A percentile compares a stretch with the other conserved stretches of the same genome.
phyloP scores from a whole-genome alignment of 2,329 filamentous ascomycete species.

The Blastomyces parvus region DNA sequence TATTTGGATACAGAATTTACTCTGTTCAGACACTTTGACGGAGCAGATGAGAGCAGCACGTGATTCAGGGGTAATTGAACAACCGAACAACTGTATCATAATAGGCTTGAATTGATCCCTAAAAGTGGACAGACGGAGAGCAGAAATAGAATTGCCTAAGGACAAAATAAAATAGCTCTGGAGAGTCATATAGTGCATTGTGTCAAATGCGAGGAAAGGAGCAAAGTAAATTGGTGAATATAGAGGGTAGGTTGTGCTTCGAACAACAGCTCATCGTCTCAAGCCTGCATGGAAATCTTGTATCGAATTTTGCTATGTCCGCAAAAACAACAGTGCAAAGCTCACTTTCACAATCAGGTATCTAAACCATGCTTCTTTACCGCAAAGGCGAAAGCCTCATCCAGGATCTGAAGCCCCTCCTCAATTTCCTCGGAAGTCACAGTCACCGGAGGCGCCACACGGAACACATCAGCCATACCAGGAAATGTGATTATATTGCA shows the following conservation, averaged over 20 bases:
- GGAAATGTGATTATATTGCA: constrained; percentile 48
- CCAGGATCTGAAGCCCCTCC: constrained; percentile 46
- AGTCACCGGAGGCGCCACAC: constrained; percentile 53
- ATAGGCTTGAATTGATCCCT: neutral
- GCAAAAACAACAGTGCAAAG: neutral
- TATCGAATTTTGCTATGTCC: neutral
- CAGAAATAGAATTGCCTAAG: neutral
- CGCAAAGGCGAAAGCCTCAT: constrained; percentile 41
- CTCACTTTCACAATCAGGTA: neutral
- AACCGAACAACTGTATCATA: neutral
- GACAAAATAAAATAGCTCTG: neutral
- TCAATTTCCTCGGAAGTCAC: constrained; percentile 44
- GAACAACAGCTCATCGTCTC: no score
- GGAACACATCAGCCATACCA: constrained; percentile 49
- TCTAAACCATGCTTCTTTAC: constrained; percentile 11
- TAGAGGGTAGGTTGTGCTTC: no score
- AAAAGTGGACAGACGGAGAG: neutral
- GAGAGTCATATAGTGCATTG: neutral
- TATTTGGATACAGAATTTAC: neutral
- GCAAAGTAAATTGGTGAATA: neutral
- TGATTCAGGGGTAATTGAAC: neutral
- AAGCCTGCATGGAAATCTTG: neutral
- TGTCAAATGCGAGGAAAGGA: neutral
- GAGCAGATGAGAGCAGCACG: neutral
- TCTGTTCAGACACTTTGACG: neutral